Percentiles rank a stretch among this genome's conserved stretches.
These are phyloP conservation scores for Elsinoe fawcettii DNA, from an alignment of 2,329 filamentous ascomycete species.

Conservation along the genomic window DNA sequence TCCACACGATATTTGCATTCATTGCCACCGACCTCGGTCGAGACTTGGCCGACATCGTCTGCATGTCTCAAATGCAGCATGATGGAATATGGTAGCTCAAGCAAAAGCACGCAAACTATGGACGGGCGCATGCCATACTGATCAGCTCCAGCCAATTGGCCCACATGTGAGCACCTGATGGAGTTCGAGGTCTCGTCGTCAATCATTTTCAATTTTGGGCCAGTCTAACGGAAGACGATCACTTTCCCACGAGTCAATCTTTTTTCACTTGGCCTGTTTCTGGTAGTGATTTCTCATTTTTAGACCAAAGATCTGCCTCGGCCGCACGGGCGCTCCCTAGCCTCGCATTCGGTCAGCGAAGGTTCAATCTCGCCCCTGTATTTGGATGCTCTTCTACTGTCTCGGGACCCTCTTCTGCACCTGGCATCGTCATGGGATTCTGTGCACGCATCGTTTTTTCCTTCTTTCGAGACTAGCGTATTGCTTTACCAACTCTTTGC, in stretches of 20 bases:
- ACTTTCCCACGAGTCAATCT: neutral
- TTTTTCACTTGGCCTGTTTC: neutral
- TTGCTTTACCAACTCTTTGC: constrained; percentile 1
- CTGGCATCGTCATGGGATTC: constrained; percentile 10
- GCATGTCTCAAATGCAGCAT: neutral
- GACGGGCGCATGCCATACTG: constrained; percentile 4
- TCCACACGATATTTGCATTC: neutral
- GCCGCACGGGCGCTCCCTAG: neutral
- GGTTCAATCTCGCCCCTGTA: neutral
- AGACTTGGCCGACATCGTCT: neutral
- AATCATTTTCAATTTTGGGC: neutral
- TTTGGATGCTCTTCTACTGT: neutral
- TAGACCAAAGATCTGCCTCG: constrained; percentile 4
- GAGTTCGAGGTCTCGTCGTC: neutral
- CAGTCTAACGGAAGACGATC: neutral
- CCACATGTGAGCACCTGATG: neutral
- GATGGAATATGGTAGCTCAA: neutral
- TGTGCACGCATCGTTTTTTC: neutral
- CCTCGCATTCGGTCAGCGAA: constrained; percentile 10
- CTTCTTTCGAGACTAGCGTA: constrained; percentile 3
- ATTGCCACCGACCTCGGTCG: neutral
- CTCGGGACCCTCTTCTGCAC: neutral
- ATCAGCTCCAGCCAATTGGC: neutral
- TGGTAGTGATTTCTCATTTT: neutral
- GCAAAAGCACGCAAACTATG: constrained; percentile 10